Percentiles rank a stretch among this genome's conserved stretches.
These are phyloP conservation scores for Chlorella sp. DNA, from an alignment of 139 green algal species.

Conservation along the genomic window DNA sequence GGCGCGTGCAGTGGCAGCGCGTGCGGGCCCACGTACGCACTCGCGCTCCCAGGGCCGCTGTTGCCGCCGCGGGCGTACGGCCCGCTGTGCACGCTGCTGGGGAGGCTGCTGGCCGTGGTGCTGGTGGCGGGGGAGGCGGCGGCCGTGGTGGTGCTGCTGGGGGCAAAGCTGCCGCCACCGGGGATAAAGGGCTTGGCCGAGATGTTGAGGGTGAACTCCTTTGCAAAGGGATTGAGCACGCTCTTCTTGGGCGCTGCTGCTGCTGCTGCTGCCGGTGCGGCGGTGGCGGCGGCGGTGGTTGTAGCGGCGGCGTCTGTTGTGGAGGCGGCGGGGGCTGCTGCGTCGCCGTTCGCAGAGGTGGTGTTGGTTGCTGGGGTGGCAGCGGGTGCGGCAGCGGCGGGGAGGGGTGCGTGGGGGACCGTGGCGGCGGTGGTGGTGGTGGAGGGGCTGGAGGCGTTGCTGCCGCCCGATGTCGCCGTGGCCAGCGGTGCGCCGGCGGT, in stretches of 20 bases:
- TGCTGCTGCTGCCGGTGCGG: conserved; percentile 7
- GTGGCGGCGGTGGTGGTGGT: conserved; percentile 8
- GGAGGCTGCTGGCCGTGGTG: no score
- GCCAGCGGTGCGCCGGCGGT: background rate
- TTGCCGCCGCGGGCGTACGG: no score
- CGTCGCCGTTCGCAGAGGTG: background rate
- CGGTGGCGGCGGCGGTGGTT: background rate
- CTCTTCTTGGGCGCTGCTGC: conserved; percentile 14
- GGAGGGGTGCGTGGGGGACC: background rate
- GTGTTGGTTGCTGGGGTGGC: background rate
- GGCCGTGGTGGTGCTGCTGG: background rate
- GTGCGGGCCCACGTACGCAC: background rate
- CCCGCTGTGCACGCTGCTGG: no score
- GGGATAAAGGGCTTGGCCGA: conserved; percentile 54
- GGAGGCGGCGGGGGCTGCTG: conserved; percentile 1
- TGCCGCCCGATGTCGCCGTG: background rate
- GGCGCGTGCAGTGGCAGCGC: background rate
- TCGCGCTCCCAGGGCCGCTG: background rate
- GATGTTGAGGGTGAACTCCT: conserved; percentile 55
- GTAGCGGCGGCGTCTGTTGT: background rate
- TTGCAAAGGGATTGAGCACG: conserved; percentile 51
- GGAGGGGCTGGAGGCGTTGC: no score
- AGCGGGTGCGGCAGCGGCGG: background rate
- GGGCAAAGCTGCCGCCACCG: background rate
- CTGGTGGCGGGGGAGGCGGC: no score